phyloP scores from a whole-genome alignment of 768 basidiomycete genomes.

The Erythrobasidium yunnanense region DNA sequence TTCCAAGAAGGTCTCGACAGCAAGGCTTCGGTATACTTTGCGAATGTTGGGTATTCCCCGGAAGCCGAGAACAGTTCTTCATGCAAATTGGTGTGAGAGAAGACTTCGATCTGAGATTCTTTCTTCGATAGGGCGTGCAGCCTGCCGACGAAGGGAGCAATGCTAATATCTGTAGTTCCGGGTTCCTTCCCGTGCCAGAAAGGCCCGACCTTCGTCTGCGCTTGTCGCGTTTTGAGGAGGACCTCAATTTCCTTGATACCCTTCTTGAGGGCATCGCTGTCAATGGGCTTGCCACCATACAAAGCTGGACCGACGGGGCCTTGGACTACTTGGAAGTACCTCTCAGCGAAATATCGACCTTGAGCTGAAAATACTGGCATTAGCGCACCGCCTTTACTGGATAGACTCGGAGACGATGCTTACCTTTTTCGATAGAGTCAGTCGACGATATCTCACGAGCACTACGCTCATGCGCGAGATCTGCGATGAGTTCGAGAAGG shows the following conservation, averaged over 20 bases:
- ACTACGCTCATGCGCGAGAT: constrained; percentile 2
- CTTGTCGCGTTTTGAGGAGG: constrained; percentile 41
- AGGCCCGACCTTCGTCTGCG: constrained; percentile 47
- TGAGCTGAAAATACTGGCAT: constrained; percentile 7
- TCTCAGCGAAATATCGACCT: constrained; percentile 12
- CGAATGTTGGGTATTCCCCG: background rate
- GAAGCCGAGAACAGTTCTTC: background rate
- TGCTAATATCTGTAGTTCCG: constrained; percentile 56
- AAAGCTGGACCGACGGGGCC: background rate
- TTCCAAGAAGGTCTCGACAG: background rate
- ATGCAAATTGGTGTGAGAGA: background rate
- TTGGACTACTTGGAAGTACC: constrained; percentile 11
- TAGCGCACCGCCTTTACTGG: background rate
- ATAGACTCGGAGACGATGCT: background rate
- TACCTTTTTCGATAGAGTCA: constrained; percentile 18
- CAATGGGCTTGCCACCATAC: constrained; percentile 42
- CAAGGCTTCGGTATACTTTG: background rate
- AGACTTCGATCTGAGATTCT: background rate
- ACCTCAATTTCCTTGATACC: constrained; percentile 49
- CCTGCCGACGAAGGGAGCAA: constrained; percentile 56
- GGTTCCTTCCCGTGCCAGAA: constrained; percentile 47
- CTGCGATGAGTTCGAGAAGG: constrained; percentile 10
- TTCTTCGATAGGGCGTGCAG: constrained; percentile 45
- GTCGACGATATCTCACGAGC: background rate
- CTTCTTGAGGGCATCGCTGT: constrained; percentile 44